A percentile compares a stretch with the other conserved stretches of the same genome.
Evolutionary conservation across 352 stramenopile species (phyloP).

Genomic region (Pythium insidiosum): DNA sequence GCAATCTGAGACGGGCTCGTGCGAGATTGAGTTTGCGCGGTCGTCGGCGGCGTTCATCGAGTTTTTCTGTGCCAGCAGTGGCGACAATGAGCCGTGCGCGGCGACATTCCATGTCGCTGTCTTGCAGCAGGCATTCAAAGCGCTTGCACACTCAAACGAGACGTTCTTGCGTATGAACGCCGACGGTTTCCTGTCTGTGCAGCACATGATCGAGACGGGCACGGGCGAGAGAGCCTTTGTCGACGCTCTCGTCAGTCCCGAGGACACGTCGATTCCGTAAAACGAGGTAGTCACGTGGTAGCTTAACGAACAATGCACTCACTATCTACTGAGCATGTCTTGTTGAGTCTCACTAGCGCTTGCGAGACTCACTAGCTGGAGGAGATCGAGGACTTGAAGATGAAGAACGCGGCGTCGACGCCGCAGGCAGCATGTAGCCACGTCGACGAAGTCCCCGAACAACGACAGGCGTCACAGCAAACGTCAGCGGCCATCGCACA

Average conservation of each 20-base stretch:
- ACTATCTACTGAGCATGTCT: too few species aligned
- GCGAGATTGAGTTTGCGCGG: constrained; percentile 71
- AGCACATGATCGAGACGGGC: constrained; percentile 72
- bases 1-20: constrained; percentile 62
- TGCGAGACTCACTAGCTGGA: too few species aligned
- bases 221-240: constrained; percentile 74
- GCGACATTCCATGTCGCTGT: constrained; percentile 77
- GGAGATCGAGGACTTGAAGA: too few species aligned
- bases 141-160: constrained; percentile 63
- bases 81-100: constrained; percentile 17
- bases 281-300: too few species aligned
- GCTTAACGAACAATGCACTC: too few species aligned
- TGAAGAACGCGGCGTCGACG: not conserved
- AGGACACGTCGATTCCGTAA: constrained; percentile 48
- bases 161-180: constrained; percentile 79
- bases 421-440: constrained; percentile 56
- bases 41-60: constrained; percentile 77
- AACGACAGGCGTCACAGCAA: constrained; percentile 70
- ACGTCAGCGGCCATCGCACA: constrained; percentile 74
- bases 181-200: constrained; percentile 71
- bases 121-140: constrained; percentile 78
- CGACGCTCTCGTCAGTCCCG: constrained; percentile 70
- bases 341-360: too few species aligned
- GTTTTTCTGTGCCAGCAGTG: constrained; percentile 42
- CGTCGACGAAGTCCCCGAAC: constrained; percentile 57